Evolutionary conservation across 306 rosid genomes (phyloP).

Genomic region (Ormosia semicastrata): DNA sequence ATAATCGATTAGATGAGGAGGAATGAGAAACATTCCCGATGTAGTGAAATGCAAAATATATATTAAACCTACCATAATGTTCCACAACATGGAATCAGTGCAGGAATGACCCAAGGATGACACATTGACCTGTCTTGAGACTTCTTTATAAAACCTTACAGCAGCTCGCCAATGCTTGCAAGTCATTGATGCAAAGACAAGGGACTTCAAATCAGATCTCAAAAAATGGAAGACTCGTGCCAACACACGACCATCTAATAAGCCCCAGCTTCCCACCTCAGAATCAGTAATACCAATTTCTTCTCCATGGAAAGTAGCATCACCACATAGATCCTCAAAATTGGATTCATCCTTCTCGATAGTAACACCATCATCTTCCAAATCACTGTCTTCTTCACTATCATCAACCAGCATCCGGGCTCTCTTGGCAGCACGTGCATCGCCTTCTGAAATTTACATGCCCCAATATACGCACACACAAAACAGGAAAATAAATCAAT

Average conservation of each 20-base stretch:
- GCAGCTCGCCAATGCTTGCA: constrained; percentile 92
- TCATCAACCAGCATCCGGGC: constrained; percentile 69
- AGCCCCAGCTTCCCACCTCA: constrained; percentile 66
- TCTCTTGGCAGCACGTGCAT: constrained; percentile 72
- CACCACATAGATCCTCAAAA: constrained; percentile 79
- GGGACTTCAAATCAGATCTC: constrained; percentile 78
- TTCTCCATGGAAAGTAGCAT: constrained; percentile 46
- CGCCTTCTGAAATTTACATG: constrained; percentile 57
- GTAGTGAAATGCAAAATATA: constrained; percentile 24
- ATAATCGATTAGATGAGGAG: constrained; percentile 29
- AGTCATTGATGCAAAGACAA: constrained; percentile 70
- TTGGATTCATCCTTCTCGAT: constrained; percentile 53
- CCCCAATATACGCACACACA: constrained; percentile 26
- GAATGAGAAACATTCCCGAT: constrained; percentile 20
- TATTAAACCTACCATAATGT: constrained; percentile 63
- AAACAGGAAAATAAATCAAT: neutral
- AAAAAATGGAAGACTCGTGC: constrained; percentile 80
- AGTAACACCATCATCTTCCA: constrained; percentile 48
- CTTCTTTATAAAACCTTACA: constrained; percentile 63
- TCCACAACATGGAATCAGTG: constrained; percentile 64
- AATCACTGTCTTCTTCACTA: constrained; percentile 68
- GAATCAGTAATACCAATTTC: constrained; percentile 46
- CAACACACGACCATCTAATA: constrained; percentile 69
- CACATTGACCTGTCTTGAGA: constrained; percentile 76
- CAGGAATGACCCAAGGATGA: constrained; percentile 78